These are phyloP conservation scores for Xylaria sp. DNA, from an alignment of 2,329 filamentous ascomycete species.

Conservation along the genomic window DNA sequence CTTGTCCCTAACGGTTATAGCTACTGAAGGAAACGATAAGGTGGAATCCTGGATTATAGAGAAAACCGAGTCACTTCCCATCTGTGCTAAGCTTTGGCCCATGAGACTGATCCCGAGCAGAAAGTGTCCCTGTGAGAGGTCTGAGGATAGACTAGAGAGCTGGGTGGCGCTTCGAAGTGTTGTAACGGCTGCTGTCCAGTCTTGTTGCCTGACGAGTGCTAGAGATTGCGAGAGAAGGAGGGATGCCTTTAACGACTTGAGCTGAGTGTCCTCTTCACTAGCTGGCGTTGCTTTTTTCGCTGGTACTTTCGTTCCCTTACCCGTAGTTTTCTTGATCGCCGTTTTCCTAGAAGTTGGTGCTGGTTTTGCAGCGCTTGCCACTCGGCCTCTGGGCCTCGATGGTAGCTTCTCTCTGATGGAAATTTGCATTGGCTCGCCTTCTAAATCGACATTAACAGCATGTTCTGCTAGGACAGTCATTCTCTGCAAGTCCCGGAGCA, in stretches of 20 bases:
- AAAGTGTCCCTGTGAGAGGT: constrained; percentile 58
- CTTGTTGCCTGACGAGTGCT: constrained; percentile 54
- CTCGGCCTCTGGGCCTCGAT: constrained; percentile 29
- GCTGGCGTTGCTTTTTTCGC: constrained; percentile 20
- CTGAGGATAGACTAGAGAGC: constrained; percentile 49
- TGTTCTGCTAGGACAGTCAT: constrained; percentile 21
- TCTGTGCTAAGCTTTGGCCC: constrained; percentile 71
- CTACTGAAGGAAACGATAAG: constrained; percentile 79
- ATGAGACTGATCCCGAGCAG: constrained; percentile 71
- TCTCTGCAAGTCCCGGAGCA: constrained; percentile 46
- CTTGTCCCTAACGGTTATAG: constrained; percentile 48
- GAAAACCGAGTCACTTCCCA: constrained; percentile 81
- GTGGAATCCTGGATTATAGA: constrained; percentile 92
- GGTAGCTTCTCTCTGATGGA: constrained; percentile 41
- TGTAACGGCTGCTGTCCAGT: constrained; percentile 63
- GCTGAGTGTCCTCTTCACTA: constrained; percentile 41
- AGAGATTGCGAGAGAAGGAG: constrained; percentile 52
- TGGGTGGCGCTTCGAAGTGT: constrained; percentile 58
- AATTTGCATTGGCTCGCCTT: constrained; percentile 45
- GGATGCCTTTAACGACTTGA: constrained; percentile 46
- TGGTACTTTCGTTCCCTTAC: constrained; percentile 35
- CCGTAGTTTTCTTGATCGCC: constrained; percentile 35
- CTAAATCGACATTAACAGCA: constrained; percentile 40
- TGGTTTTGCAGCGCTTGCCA: constrained; percentile 30
- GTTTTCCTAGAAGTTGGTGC: constrained; percentile 16